A percentile compares a stretch with the other conserved stretches of the same genome.
These are phyloP conservation scores for Pseudocercospora fuligena DNA, from an alignment of 2,329 filamentous ascomycete genomes.

Conservation along the genomic window DNA sequence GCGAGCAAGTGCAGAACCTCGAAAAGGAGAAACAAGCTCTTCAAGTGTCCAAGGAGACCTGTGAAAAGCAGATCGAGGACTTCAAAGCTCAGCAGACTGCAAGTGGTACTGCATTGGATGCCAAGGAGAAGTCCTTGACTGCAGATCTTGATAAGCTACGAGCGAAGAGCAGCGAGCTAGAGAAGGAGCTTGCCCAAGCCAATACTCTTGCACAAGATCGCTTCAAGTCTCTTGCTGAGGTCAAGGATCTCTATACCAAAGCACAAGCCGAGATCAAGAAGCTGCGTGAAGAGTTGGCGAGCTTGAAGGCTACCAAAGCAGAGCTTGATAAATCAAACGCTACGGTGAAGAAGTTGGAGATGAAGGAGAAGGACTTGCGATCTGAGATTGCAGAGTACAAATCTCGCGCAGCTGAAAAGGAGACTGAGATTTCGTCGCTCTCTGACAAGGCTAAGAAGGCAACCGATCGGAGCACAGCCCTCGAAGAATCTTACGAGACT, in stretches of 20 bases:
- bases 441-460: constrained; percentile 80
- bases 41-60: constrained; percentile 65
- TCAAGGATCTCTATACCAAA: constrained; percentile 80
- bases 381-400: constrained; percentile 73
- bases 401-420: constrained; percentile 72
- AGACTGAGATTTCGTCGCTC: constrained; percentile 75
- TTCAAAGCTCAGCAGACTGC: constrained; percentile 55
- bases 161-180: constrained; percentile 68
- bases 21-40: constrained; percentile 67
- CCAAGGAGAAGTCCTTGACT: constrained; percentile 61
- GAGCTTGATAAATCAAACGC: constrained; percentile 67
- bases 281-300: constrained; percentile 75
- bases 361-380: constrained; percentile 79
- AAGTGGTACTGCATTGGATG: constrained; percentile 54
- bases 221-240: constrained; percentile 84
- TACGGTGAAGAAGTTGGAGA: constrained; percentile 77
- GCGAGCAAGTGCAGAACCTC: constrained; percentile 34
- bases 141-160: constrained; percentile 74
- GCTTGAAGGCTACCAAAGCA: constrained; percentile 75
- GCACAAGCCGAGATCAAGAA: constrained; percentile 83
- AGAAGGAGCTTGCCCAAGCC: constrained; percentile 83
- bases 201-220: constrained; percentile 84
- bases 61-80: constrained; percentile 72
- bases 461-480: constrained; percentile 69
- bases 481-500: constrained; percentile 78